These are phyloP conservation scores for Aspergillaceae sp. DNA, from an alignment of 2,329 filamentous ascomycete genomes.

Conservation along the genomic window DNA sequence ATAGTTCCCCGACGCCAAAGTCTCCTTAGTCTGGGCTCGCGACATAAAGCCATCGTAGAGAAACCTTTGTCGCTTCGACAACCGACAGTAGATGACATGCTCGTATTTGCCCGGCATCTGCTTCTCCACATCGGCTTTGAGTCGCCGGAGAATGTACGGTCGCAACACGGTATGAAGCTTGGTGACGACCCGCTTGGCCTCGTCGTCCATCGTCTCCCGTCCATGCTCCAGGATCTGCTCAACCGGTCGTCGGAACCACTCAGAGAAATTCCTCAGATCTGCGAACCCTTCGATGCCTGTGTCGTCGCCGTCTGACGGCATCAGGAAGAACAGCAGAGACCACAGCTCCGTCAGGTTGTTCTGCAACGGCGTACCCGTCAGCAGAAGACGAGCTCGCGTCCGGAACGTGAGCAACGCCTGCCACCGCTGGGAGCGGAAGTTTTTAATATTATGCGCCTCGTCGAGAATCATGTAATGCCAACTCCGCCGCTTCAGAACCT, in stretches of 20 bases:
- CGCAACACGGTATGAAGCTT: slow-evolving; percentile 91
- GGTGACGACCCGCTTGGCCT: slow-evolving; percentile 81
- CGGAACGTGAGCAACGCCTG: slow-evolving; percentile 91
- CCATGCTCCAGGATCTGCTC: slow-evolving; percentile 95
- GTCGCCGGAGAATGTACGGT: slow-evolving; percentile 77
- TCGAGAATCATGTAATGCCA: slow-evolving; percentile 99
- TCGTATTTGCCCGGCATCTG: slow-evolving; percentile 99
- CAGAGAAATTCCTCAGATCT: slow-evolving; percentile 88
- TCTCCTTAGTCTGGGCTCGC: slow-evolving; percentile 78
- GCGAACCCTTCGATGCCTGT: slow-evolving; percentile 84
- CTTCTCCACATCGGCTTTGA: slow-evolving; percentile 97
- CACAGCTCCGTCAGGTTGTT: slow-evolving; percentile 96
- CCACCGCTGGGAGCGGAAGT: slow-evolving; percentile 96
- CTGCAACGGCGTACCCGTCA: slow-evolving; percentile 91
- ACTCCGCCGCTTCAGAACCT: slow-evolving; percentile 80
- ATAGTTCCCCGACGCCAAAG: slow-evolving; percentile 85
- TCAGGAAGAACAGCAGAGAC: slow-evolving; percentile 93
- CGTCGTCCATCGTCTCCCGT: slow-evolving; percentile 85
- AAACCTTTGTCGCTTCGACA: slow-evolving; percentile 91
- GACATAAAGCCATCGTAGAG: slow-evolving; percentile 95
- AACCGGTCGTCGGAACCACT: slow-evolving; percentile 91
- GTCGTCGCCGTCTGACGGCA: slow-evolving; percentile 67
- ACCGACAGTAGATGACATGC: slow-evolving; percentile 87
- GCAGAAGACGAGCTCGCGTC: slow-evolving; percentile 72
- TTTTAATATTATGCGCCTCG: slow-evolving; percentile 99